A percentile compares a stretch with the other conserved stretches of the same genome.
Evolutionary conservation across 106 monocot species (phyloP).

Genomic region (Posidonia australis): DNA sequence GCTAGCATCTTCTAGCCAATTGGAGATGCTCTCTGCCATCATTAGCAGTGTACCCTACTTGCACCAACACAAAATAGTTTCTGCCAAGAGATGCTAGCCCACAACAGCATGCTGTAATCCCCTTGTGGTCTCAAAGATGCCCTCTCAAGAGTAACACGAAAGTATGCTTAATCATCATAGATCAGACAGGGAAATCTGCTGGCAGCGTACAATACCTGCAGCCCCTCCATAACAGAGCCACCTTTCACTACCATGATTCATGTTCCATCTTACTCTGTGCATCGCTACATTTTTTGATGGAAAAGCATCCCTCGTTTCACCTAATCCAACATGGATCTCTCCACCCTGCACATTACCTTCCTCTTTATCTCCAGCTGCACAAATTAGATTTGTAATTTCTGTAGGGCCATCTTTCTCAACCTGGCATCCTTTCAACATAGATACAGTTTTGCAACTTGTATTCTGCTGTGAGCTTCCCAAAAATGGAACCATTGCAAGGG

Average conservation of each 20-base stretch:
- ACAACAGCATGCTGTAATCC: too few species aligned
- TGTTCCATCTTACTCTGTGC: slow-evolving; percentile 89
- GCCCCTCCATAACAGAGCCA: slow-evolving; percentile 96
- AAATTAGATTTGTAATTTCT: neutral
- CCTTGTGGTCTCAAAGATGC: too few species aligned
- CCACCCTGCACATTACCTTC: neutral
- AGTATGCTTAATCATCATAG: neutral
- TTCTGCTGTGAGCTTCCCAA: neutral
- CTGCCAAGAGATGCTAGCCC: too few species aligned
- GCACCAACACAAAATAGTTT: too few species aligned
- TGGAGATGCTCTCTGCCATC: too few species aligned
- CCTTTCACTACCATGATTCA: slow-evolving; percentile 63
- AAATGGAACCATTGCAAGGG: slow-evolving; percentile 2
- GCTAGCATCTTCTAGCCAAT: too few species aligned
- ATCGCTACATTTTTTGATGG: slow-evolving; percentile 69
- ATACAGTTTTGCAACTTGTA: neutral
- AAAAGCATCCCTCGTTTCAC: slow-evolving; percentile 14
- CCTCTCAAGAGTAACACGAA: too few species aligned
- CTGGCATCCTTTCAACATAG: neutral
- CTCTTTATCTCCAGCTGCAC: neutral
- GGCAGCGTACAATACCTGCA: slow-evolving; percentile 74
- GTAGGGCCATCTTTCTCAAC: neutral
- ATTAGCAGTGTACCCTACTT: too few species aligned
- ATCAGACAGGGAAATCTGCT: slow-evolving; percentile 24
- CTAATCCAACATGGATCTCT: neutral